These are phyloP conservation scores for Beta macrorhiza DNA, from an alignment of 179 eudicot species.

Conservation along the genomic window DNA sequence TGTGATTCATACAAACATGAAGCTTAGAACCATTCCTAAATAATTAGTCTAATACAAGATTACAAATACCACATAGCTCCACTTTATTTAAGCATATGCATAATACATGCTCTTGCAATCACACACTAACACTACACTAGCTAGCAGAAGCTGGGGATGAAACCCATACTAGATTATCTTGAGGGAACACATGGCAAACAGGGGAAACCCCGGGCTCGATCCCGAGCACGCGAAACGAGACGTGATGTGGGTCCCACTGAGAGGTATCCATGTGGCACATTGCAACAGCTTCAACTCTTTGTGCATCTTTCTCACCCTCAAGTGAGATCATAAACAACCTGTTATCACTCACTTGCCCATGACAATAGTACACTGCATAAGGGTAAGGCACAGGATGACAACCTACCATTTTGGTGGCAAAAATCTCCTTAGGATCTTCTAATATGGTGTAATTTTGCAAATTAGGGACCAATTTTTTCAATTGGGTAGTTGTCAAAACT, in stretches of 20 bases:
- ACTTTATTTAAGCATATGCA: background rate
- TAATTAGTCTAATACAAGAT: background rate
- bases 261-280: constrained; percentile 76
- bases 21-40: background rate
- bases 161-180: constrained; percentile 67
- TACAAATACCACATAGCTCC: background rate
- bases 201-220: constrained; percentile 52
- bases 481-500: constrained; percentile 45
- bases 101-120: background rate
- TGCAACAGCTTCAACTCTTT: constrained; percentile 48
- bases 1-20: background rate
- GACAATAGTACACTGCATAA: constrained; percentile 73
- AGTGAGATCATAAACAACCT: constrained; percentile 42
- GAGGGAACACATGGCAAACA: constrained; percentile 70
- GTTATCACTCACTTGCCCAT: constrained; percentile 47
- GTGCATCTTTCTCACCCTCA: constrained; percentile 41
- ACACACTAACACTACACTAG: background rate
- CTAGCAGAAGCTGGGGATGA: constrained; percentile 22
- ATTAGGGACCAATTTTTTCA: constrained; percentile 21
- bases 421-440: constrained; percentile 37
- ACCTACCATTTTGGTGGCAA: constrained; percentile 36
- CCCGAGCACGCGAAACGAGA: constrained; percentile 46
- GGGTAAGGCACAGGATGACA: constrained; percentile 82
- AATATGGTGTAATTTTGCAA: constrained; percentile 59
- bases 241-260: constrained; percentile 58